Evolutionary conservation across 1,284 basidiomycete genomes (phyloP), one percentile per base, ranked within the genome.

Genomic region (Cutaneotrichosporon cyanovorans): DNA sequence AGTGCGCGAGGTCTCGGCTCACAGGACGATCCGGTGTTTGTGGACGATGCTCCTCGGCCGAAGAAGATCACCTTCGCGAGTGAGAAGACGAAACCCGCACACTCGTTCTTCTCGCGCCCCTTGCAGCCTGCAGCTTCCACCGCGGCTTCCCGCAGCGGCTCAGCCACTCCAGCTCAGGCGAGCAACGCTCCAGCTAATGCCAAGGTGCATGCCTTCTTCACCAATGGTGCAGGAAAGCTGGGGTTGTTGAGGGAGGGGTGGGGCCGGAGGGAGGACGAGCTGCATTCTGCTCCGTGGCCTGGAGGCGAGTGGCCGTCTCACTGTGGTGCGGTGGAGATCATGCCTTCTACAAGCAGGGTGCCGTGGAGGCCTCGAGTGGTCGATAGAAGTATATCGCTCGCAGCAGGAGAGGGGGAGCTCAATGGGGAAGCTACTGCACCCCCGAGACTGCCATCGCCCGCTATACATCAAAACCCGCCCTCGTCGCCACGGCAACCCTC

Each of bases 201-300:
- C 4, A n/a, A 23, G 15, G 46, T 61, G 4, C 62, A 66, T 46
- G 34, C 52, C 1, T 66, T 69, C 54, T 68, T 68, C 54, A 35
- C 36, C 16, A 35, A 42, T 15, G 48, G 48, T 5, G 34, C 16
- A 10, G 48, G 21, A 8, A 35, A 12, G 6, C 46, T 37, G 14
- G 57, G 60, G 0, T 42, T 37, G 23, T 23, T 63, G 31, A 57
- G 55, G 41, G 44, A 61, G 35, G 68, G 68, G 1, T 70, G 68
- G 68, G 68, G 66, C 8, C 56, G 51, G 22, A 56, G 53, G 35
- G 54, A 60, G 32, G 66, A 61, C 0, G 60, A 62, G 12, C 65
- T 65, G 45, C 57, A 53, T 44, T 15, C 11, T 2, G 57, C 61
- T 0, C 58, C 57, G 4, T 53, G 51, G 39, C 67, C 67, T 11